Percentiles rank a stretch among this genome's conserved stretches.
Conservation (phyloP, 257 asterid genomes). For the Solanum chaucha region DNA sequence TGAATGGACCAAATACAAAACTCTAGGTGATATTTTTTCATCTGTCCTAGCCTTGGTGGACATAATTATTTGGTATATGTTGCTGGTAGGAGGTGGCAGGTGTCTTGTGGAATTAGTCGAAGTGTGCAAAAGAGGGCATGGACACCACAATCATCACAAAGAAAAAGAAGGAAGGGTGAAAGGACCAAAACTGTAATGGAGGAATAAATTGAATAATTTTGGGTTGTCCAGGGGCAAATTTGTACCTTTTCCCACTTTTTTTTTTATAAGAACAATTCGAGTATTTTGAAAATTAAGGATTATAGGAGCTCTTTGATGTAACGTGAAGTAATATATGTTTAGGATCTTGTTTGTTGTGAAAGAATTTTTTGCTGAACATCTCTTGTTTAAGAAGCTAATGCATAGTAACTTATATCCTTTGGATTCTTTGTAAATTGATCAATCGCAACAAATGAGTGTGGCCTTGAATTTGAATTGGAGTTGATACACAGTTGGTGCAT, state of each 20-base stretch:
- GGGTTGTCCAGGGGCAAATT: not conserved
- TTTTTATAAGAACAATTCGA: not conserved
- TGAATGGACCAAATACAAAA: not conserved
- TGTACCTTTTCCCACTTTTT: not conserved
- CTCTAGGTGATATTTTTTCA: not conserved
- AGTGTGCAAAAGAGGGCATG: not conserved
- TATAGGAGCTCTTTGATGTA: not conserved
- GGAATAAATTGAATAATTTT: not conserved
- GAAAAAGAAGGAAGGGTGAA: not conserved
- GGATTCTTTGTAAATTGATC: not conserved
- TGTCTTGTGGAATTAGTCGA: not conserved
- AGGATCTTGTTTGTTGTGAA: not conserved
- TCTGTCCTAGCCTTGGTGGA: not conserved
- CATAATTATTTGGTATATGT: not conserved
- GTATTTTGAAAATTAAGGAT: not conserved
- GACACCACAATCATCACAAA: no score
- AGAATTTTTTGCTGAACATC: not conserved
- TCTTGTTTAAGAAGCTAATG: not conserved
- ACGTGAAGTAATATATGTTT: not conserved
- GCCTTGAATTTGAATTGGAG: not conserved
- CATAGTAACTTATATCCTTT: not conserved
- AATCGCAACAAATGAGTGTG: not conserved
- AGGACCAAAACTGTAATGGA: not conserved
- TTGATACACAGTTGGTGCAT: not conserved
- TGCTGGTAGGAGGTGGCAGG: not conserved